Evolutionary conservation across 768 basidiomycete genomes (phyloP).

Genomic region (Boletus sensibilis): DNA sequence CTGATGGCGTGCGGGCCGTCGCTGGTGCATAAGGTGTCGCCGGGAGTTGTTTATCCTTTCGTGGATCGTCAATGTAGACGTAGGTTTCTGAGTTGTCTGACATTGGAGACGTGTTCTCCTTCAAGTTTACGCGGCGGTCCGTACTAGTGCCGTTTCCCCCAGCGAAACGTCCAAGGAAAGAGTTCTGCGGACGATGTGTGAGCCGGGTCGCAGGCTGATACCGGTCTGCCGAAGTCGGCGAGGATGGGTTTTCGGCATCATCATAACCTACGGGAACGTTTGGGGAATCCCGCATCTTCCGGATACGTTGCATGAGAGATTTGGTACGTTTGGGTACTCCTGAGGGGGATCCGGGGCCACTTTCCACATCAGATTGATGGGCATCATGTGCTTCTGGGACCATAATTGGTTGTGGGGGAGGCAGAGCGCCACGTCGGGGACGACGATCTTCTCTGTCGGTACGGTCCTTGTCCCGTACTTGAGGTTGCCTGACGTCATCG

Average conservation of each 20-base stretch:
- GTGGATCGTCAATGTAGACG: constrained; percentile 58
- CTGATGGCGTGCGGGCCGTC: constrained; percentile 24
- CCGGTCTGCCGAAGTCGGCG: constrained; percentile 41
- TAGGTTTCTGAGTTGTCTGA: constrained; percentile 50
- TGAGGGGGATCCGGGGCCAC: constrained; percentile 41
- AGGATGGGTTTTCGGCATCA: constrained; percentile 41
- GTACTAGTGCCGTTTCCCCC: constrained; percentile 33
- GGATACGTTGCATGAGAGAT: constrained; percentile 85
- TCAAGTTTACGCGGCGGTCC: constrained; percentile 38
- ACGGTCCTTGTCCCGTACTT: constrained; percentile 36
- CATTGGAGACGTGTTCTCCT: constrained; percentile 32
- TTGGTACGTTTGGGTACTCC: constrained; percentile 67
- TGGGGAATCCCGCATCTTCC: constrained; percentile 83
- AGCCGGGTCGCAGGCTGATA: constrained; percentile 40
- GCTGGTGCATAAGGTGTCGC: constrained; percentile 38
- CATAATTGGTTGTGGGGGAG: constrained; percentile 84
- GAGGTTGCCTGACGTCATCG: constrained; percentile 33
- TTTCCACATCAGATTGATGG: constrained; percentile 37
- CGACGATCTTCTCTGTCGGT: constrained; percentile 33
- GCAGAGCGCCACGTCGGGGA: constrained; percentile 54
- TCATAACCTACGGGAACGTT: constrained; percentile 69
- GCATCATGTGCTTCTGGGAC: constrained; percentile 58
- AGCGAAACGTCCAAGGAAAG: constrained; percentile 72
- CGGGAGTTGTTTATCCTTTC: constrained; percentile 55
- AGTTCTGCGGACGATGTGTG: constrained; percentile 72